Percentiles rank a stretch among this genome's conserved stretches.
phyloP scores from a whole-genome alignment of 805 yeast species.

The Yarrowia keelungensis region DNA sequence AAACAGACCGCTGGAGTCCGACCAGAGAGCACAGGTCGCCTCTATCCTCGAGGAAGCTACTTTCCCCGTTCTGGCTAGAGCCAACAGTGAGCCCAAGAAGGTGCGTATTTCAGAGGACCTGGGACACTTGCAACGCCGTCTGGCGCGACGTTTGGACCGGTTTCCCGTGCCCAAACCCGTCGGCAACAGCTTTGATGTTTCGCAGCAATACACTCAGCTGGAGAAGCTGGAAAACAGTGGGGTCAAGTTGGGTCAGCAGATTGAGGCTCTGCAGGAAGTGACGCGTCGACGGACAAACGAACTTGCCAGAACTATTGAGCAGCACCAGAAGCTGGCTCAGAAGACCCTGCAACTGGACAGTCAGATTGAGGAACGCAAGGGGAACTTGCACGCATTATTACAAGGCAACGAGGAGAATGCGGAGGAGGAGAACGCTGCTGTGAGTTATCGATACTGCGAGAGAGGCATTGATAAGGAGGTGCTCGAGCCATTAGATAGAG shows the following conservation, averaged over 20 bases:
- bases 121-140: slow-evolving; percentile 21
- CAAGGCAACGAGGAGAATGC: background rate
- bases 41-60: slow-evolving; percentile 25
- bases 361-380: slow-evolving; percentile 9
- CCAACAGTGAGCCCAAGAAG: slow-evolving; percentile 14
- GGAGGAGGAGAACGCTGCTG: slow-evolving; percentile 10
- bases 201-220: slow-evolving; percentile 13
- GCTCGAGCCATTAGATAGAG: slow-evolving; percentile 5
- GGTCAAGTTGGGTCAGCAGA: background rate
- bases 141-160: slow-evolving; percentile 10
- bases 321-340: slow-evolving; percentile 17
- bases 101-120: slow-evolving; percentile 23
- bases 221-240: slow-evolving; percentile 20
- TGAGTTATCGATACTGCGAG: slow-evolving; percentile 8
- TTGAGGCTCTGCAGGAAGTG: slow-evolving; percentile 12
- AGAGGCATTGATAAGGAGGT: slow-evolving; percentile 10
- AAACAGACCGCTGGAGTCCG: background rate
- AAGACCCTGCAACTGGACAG: slow-evolving; percentile 8
- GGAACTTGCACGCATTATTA: slow-evolving; percentile 3
- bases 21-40: slow-evolving; percentile 6
- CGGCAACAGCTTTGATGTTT: slow-evolving; percentile 20
- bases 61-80: slow-evolving; percentile 6
- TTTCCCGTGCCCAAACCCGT: slow-evolving; percentile 18
- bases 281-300: slow-evolving; percentile 23
- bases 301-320: slow-evolving; percentile 10